Conservation (phyloP, 176 grass and related monocot species). For the Bothriochloa decipiens region DNA sequence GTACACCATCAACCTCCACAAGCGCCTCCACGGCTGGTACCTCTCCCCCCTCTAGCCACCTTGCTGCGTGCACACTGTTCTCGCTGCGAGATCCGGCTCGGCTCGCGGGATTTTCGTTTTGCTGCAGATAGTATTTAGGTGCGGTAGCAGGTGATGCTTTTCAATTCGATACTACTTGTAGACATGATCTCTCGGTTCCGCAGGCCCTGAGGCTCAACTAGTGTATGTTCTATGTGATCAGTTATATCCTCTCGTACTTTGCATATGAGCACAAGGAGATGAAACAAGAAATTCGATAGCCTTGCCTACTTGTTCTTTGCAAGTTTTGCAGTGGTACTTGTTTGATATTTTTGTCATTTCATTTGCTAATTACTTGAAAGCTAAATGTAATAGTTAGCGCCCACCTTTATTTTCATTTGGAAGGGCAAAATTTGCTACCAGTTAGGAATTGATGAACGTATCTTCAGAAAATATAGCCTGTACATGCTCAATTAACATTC, state of each 20-base stretch:
- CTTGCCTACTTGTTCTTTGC: background rate
- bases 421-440: background rate
- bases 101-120: too few relatives aligned
- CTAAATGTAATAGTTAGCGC: background rate
- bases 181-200: too few relatives aligned
- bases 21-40: constrained; percentile 89
- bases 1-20: constrained; percentile 93
- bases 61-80: background rate
- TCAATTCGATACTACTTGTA: background rate
- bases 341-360: background rate
- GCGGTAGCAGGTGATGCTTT: background rate
- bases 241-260: background rate
- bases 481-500: too few relatives aligned
- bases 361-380: background rate
- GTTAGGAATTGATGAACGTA: background rate
- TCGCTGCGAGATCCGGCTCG: background rate
- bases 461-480: background rate
- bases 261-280: background rate
- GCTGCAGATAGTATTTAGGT: background rate
- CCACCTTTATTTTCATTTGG: background rate
- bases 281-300: background rate
- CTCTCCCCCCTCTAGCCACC: background rate
- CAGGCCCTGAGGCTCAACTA: background rate
- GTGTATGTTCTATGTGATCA: background rate
- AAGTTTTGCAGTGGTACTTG: background rate